These are phyloP conservation scores for Sordariomycetes sp. DNA, from an alignment of 2,329 filamentous ascomycete species.

Conservation along the genomic window DNA sequence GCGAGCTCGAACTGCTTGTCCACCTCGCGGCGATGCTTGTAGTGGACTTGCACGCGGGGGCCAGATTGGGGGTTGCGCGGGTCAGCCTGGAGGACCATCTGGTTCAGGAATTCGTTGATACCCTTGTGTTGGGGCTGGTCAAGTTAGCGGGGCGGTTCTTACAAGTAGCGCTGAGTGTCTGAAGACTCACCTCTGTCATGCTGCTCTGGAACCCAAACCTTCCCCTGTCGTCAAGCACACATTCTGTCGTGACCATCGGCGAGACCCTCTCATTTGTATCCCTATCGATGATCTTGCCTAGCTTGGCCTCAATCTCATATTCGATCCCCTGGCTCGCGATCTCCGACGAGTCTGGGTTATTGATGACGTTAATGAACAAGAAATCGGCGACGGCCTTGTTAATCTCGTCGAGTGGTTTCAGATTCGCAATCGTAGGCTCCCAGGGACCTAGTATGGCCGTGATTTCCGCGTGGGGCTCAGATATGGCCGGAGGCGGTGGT, in stretches of 20 bases:
- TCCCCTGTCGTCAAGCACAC: slow-evolving; percentile 50
- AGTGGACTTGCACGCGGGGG: slow-evolving; percentile 55
- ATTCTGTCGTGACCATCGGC: slow-evolving; percentile 60
- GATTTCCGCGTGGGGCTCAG: slow-evolving; percentile 8
- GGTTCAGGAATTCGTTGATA: slow-evolving; percentile 80
- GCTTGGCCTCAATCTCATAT: slow-evolving; percentile 89
- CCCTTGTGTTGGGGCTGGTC: slow-evolving; percentile 63
- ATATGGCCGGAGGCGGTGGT: slow-evolving; percentile 7
- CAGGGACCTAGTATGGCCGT: slow-evolving; percentile 38
- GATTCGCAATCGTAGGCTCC: slow-evolving; percentile 59
- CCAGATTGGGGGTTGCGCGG: slow-evolving; percentile 36
- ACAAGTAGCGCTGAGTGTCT: background rate
- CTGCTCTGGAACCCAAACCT: slow-evolving; percentile 69
- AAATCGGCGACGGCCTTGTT: slow-evolving; percentile 73
- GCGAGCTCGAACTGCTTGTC: slow-evolving; percentile 79
- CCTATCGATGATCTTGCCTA: slow-evolving; percentile 71
- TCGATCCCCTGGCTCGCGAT: slow-evolving; percentile 55
- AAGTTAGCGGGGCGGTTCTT: slow-evolving; percentile 9
- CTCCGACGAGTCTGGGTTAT: slow-evolving; percentile 54
- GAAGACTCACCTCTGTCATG: slow-evolving; percentile 68
- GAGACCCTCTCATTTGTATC: slow-evolving; percentile 59
- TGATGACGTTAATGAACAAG: slow-evolving; percentile 61
- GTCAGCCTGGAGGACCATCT: slow-evolving; percentile 47
- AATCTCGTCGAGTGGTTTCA: slow-evolving; percentile 62
- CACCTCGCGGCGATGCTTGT: slow-evolving; percentile 71